phyloP scores from a whole-genome alignment of 495 filamentous ascomycete genomes.

The Xanthoparmelia taractica region DNA sequence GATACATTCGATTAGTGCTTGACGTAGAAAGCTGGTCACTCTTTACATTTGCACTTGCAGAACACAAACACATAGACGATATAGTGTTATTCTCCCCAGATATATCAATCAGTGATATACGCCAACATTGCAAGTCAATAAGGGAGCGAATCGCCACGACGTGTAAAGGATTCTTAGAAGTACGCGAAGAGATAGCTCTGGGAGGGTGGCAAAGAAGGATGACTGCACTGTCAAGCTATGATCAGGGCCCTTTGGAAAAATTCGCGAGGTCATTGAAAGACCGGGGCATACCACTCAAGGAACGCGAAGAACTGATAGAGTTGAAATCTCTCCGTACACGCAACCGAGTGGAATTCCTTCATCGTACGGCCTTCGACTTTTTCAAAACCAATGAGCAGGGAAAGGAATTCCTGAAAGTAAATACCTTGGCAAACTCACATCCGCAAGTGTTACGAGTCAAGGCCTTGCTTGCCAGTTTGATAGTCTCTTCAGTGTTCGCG shows the following conservation, averaged over 20 bases:
- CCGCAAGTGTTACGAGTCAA: not conserved
- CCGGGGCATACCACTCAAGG: not conserved
- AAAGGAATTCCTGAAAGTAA: not conserved
- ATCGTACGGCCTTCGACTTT: not conserved
- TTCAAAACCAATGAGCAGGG: not conserved
- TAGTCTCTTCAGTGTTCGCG: not conserved
- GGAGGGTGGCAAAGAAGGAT: not conserved
- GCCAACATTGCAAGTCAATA: not conserved
- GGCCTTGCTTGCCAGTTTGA: not conserved
- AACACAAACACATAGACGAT: not conserved
- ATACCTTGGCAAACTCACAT: not conserved
- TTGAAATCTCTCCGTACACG: no score
- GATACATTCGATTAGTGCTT: not conserved
- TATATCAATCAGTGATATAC: not conserved
- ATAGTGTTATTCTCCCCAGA: not conserved
- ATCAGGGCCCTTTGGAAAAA: not conserved
- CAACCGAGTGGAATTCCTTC: not conserved
- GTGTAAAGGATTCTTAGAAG: not conserved
- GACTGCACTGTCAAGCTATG: not conserved
- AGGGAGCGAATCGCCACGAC: not conserved
- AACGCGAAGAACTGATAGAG: not conserved
- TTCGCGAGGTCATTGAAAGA: not conserved
- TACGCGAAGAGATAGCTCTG: not conserved
- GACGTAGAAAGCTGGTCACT: not conserved
- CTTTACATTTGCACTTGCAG: not conserved